These are phyloP conservation scores for Avena sativa DNA, from an alignment of 176 grass and related monocot species.

Conservation along the genomic window DNA sequence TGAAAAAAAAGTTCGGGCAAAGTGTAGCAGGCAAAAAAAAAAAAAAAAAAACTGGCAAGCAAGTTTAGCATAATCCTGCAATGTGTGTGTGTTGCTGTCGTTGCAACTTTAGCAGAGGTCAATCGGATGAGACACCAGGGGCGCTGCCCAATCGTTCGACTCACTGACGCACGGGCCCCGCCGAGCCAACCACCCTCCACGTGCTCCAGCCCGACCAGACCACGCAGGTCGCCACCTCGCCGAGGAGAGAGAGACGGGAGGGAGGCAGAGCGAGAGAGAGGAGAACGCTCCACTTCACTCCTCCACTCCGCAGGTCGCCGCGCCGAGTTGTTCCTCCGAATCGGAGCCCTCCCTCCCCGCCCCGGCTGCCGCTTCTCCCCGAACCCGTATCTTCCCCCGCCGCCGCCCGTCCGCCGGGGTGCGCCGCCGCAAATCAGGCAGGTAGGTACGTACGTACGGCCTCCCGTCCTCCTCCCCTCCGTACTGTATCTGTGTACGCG, in stretches of 20 bases:
- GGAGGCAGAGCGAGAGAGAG: background rate
- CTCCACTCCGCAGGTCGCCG: conserved; percentile 21
- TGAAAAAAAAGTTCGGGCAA: no score
- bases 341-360: background rate
- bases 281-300: conserved; percentile 27
- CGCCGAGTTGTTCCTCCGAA: background rate
- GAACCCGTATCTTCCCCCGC: background rate
- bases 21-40: no score
- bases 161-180: background rate
- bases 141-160: background rate
- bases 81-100: no score
- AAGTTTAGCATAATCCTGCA: no score
- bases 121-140: background rate
- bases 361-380: background rate
- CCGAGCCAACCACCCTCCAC: background rate
- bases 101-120: no score
- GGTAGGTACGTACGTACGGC: conserved; percentile 10
- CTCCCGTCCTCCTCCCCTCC: background rate
- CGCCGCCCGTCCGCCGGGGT: background rate
- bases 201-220: background rate
- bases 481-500: background rate
- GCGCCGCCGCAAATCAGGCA: conserved; percentile 1
- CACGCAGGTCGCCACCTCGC: conserved; percentile 30
- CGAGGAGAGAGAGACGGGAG: conserved; percentile 11
- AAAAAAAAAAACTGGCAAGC: no score